Evolutionary conservation across 352 stramenopile species (phyloP).

Genomic region (Phytophthora constricta): DNA sequence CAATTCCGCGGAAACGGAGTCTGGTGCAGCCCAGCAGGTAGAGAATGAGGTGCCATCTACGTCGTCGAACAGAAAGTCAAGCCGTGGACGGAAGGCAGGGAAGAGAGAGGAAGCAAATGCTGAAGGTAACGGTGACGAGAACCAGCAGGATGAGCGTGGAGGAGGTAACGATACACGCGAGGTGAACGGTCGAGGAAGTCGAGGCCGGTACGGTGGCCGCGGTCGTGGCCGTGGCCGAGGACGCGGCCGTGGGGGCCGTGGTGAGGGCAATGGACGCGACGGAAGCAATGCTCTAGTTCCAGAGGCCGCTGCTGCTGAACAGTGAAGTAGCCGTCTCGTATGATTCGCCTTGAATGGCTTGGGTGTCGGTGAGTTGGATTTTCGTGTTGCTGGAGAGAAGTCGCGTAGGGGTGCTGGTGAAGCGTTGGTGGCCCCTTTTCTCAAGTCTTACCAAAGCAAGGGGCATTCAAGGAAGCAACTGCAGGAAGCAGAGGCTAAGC

Average conservation of each 20-base stretch:
- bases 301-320: conserved; percentile 12
- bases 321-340: conserved; percentile 19
- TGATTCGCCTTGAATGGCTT: conserved; percentile 27
- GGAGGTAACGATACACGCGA: conserved; percentile 16
- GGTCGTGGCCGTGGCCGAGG: conserved; percentile 44
- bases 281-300: conserved; percentile 8
- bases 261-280: conserved; percentile 24
- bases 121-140: conserved; percentile 25
- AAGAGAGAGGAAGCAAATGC: conserved; percentile 8
- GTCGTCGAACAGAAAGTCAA: conserved; percentile 24
- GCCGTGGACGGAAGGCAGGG: conserved; percentile 30
- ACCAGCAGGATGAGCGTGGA: conserved; percentile 20
- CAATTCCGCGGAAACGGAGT: conserved; percentile 21
- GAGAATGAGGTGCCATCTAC: conserved; percentile 12
- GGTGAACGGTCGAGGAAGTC: conserved; percentile 28
- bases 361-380: conserved; percentile 24
- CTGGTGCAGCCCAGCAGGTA: conserved; percentile 24
- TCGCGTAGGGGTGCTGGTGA: conserved; percentile 8
- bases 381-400: conserved; percentile 30
- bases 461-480: not conserved
- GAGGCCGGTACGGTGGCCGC: conserved; percentile 31
- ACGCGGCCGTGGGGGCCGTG: conserved; percentile 26
- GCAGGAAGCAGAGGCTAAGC: conserved; percentile 15
- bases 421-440: not conserved
- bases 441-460: not conserved